Percentiles rank a stretch among this genome's conserved stretches.
These are phyloP conservation scores for Halophytophthora batemanensis DNA, from an alignment of 352 stramenopile genomes.

Conservation along the genomic window DNA sequence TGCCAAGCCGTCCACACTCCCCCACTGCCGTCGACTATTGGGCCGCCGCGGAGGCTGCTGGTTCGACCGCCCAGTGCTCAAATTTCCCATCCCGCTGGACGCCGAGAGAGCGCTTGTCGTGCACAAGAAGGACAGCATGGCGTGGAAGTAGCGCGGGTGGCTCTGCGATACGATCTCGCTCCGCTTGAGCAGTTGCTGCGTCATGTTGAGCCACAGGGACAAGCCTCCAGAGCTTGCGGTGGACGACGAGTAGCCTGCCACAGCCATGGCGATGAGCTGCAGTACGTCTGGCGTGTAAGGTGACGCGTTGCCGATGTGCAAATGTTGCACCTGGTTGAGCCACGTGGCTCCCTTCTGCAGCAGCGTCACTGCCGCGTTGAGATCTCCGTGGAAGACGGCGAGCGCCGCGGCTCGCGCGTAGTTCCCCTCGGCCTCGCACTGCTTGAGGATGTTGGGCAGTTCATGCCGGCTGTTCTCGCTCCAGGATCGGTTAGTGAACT, in stretches of 20 bases:
- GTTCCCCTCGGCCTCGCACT: constrained; percentile 61
- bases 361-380: constrained; percentile 59
- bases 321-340: constrained; percentile 54
- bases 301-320: constrained; percentile 28
- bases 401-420: constrained; percentile 69
- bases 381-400: constrained; percentile 82
- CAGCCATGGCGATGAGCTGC: constrained; percentile 87
- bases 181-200: constrained; percentile 70
- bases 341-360: constrained; percentile 70
- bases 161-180: constrained; percentile 63
- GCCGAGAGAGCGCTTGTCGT: constrained; percentile 34
- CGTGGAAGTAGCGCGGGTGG: constrained; percentile 78
- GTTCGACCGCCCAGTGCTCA: constrained; percentile 19
- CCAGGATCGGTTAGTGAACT: constrained; percentile 45
- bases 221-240: constrained; percentile 34
- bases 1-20: constrained; percentile 56
- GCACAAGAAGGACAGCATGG: constrained; percentile 74
- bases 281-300: constrained; percentile 70
- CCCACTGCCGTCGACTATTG: constrained; percentile 49
- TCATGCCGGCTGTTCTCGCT: constrained; percentile 54
- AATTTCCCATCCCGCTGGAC: constrained; percentile 20
- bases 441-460: constrained; percentile 52
- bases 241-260: constrained; percentile 74
- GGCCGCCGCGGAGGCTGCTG: constrained; percentile 31
- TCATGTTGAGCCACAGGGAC: constrained; percentile 77